Evolutionary conservation across 2,329 filamentous ascomycete species (phyloP).

Genomic region (Gyromitra esculenta): DNA sequence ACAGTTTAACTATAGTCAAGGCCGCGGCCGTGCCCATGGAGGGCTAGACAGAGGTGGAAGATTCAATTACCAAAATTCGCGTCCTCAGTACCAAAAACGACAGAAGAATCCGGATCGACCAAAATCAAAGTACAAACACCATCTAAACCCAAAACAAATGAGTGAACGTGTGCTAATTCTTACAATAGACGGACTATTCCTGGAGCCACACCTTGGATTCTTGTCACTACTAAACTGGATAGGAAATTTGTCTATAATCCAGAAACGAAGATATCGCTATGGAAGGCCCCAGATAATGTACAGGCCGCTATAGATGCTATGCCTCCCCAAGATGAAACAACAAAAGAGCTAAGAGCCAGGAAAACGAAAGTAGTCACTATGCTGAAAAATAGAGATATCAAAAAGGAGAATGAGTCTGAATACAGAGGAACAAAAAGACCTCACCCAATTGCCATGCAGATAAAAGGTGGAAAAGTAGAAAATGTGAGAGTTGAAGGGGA

Average conservation of each 20-base stretch:
- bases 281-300: slow-evolving; percentile 90
- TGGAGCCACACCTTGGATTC: slow-evolving; percentile 82
- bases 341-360: slow-evolving; percentile 66
- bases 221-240: slow-evolving; percentile 92
- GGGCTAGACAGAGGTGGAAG: slow-evolving; percentile 37
- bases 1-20: slow-evolving; percentile 31
- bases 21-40: slow-evolving; percentile 18
- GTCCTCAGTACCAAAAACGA: slow-evolving; percentile 59
- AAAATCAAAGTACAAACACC: slow-evolving; percentile 62
- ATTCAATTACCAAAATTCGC: slow-evolving; percentile 59
- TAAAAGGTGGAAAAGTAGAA: slow-evolving; percentile 88
- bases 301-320: slow-evolving; percentile 78
- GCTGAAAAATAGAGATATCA: slow-evolving; percentile 61
- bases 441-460: slow-evolving; percentile 36
- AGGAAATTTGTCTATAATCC: slow-evolving; percentile 91
- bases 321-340: slow-evolving; percentile 65
- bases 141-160: neutral
- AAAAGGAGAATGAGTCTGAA: slow-evolving; percentile 60
- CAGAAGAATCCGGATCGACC: slow-evolving; percentile 73
- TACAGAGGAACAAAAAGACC: slow-evolving; percentile 67
- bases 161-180: slow-evolving; percentile 4
- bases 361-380: slow-evolving; percentile 45
- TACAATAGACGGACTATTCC: slow-evolving; percentile 78
- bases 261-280: slow-evolving; percentile 86
- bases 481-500: slow-evolving; percentile 67